Evolutionary conservation across 108 stramenopile genomes (phyloP), one percentile per base, ranked within the genome.

Genomic region (Seminavis robusta): DNA sequence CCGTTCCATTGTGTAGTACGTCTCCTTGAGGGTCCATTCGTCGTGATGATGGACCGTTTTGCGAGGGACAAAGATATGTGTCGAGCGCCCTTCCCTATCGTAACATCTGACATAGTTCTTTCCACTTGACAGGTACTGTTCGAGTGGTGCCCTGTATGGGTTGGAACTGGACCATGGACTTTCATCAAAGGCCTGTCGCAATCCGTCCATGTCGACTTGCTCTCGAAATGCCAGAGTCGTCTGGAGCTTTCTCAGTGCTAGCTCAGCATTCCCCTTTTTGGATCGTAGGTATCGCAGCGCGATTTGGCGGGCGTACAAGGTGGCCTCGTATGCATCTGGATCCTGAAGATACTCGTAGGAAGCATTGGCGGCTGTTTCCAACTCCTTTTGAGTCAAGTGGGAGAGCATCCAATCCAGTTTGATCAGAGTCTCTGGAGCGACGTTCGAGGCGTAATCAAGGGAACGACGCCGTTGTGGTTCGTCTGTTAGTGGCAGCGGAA

Each of bases 1-100:
- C 13, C 67, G 61, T 59, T 76, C 74, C 55, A 76, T 61, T 15
- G 74, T 63, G 39, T 69, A 76, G 4, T 69, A 2, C 7, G 70
- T 62, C 20, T 47, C 45, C 36, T 60, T 60, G 29, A 73, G 20
- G 6, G 71, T 56, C 56, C 55, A 63, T 40, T 64, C 63, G 11
- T 40, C 30, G 46, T 76, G 63, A 45, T 63, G 56, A 8, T 38
- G 47, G 4, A 37, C 30, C 17, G 63, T 57, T 9, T 46, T 32
- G n/a, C 74, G 53, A 7, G 74, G 74, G 29, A 68, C 38, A 4
- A 76, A 76, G 10, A 65, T 45, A 9, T 69, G 56, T 17, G 74
- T 76, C 0, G 67, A 54, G 23, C 74, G 56, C 17, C 74, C 74
- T 41, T 69, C 32, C 28, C 55, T 63, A 40, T 76, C 67, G 47